A percentile compares a stretch with the other conserved stretches of the same genome.
These are phyloP conservation scores for Nothophaeocryptopus gaeumannii DNA, from an alignment of 2,329 filamentous ascomycete species.

Conservation along the genomic window DNA sequence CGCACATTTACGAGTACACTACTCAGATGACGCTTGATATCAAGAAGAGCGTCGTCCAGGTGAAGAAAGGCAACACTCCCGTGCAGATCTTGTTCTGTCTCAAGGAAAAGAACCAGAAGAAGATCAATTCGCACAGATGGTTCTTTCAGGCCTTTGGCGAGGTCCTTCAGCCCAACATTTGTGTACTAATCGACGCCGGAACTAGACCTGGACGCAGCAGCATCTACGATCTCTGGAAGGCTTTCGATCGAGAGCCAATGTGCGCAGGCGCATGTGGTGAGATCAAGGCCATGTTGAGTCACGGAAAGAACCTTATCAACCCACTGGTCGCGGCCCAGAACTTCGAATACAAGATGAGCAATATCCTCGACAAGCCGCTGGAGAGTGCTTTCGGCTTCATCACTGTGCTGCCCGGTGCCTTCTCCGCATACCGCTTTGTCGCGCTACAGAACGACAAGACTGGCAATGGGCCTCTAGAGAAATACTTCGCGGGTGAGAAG, in stretches of 20 bases:
- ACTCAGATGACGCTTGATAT: slow-evolving; percentile 82
- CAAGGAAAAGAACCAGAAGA: slow-evolving; percentile 99
- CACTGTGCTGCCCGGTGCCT: slow-evolving; percentile 90
- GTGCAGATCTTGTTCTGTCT: slow-evolving; percentile 97
- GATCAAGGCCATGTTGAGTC: slow-evolving; percentile 95
- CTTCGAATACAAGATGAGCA: slow-evolving; percentile 99
- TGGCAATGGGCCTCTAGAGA: slow-evolving; percentile 85
- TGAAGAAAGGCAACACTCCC: slow-evolving; percentile 80
- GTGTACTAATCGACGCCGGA: slow-evolving; percentile 91
- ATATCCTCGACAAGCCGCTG: slow-evolving; percentile 95
- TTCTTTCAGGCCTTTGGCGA: slow-evolving; percentile 97
- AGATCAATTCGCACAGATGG: slow-evolving; percentile 99
- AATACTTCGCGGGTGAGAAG: slow-evolving; percentile 96
- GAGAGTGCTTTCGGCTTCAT: slow-evolving; percentile 99
- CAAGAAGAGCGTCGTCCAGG: slow-evolving; percentile 81
- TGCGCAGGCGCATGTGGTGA: slow-evolving; percentile 96
- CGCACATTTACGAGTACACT: slow-evolving; percentile 94
- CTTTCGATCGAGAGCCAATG: slow-evolving; percentile 96
- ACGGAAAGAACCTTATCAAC: slow-evolving; percentile 84
- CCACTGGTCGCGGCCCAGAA: slow-evolving; percentile 95
- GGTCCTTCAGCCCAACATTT: slow-evolving; percentile 92
- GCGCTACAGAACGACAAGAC: slow-evolving; percentile 96
- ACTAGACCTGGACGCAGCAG: slow-evolving; percentile 91
- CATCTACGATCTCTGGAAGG: slow-evolving; percentile 98
- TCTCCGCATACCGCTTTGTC: slow-evolving; percentile 95